Evolutionary conservation across 495 filamentous ascomycete genomes (phyloP).

Genomic region (Penicillium manginii): DNA sequence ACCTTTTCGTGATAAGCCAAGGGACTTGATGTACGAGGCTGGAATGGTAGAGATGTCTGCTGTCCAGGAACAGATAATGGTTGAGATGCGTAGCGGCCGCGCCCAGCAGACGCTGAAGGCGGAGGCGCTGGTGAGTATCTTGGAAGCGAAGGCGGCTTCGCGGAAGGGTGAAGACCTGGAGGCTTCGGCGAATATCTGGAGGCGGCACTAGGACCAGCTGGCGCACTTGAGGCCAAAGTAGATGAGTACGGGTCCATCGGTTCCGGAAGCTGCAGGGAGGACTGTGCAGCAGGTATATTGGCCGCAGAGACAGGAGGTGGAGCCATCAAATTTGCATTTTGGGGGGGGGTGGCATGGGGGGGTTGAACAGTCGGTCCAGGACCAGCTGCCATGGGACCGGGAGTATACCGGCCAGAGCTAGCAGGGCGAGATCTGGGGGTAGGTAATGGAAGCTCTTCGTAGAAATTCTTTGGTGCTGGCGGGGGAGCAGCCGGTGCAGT

Average conservation of each 20-base stretch:
- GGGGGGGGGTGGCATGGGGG: conserved; percentile 13
- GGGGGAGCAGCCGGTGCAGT: conserved; percentile 33
- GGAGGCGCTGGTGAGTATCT: conserved; percentile 46
- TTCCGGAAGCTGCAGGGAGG: conserved; percentile 57
- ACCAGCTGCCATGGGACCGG: conserved; percentile 35
- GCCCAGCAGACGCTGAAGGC: conserved; percentile 40
- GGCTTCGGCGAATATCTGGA: conserved; percentile 47
- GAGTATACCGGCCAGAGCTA: conserved; percentile 57
- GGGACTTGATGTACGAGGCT: conserved; percentile 84
- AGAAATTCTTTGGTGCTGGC: conserved; percentile 63
- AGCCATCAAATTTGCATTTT: conserved; percentile 12
- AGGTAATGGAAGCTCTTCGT: conserved; percentile 83
- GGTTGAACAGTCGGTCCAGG: conserved; percentile 16
- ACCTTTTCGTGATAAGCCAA: conserved; percentile 65
- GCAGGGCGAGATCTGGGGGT: conserved; percentile 55
- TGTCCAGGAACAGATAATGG: conserved; percentile 48
- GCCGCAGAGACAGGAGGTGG: neutral
- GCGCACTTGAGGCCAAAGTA: conserved; percentile 38
- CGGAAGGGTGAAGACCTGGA: conserved; percentile 33
- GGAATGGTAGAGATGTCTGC: conserved; percentile 63
- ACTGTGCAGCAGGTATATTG: conserved; percentile 19
- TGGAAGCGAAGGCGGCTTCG: conserved; percentile 38
- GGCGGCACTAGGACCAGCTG: conserved; percentile 41
- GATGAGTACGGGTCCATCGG: conserved; percentile 65
- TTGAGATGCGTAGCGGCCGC: conserved; percentile 55